Base-by-base conservation (phyloP, 2,329 filamentous ascomycete species). In the Iodosphaeria phyllophila region DNA sequence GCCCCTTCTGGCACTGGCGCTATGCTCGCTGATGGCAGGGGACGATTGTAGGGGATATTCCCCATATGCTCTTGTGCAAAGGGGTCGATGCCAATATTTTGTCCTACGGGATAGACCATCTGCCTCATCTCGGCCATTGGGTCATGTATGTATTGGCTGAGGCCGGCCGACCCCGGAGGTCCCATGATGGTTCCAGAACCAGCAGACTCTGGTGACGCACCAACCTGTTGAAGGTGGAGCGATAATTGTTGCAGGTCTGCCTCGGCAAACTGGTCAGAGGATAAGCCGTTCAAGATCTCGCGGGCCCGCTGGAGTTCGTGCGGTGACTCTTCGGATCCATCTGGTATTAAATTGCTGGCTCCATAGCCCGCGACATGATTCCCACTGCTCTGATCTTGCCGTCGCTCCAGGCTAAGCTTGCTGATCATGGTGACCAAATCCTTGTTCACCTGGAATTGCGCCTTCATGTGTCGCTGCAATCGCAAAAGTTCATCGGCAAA, bases 11-110 rank as follows among this genome's bases (percentile, higher is more conserved):
- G 43, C 31, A 52, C 47, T 27, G 60, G 50, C 12, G 51, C 47
- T 24, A 53, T 36, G 4, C 44, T 36, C 22, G 45, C 54, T 3
- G 58, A 52, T 25, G 60, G 58, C 29, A 76, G 80, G 3, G 77
- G 60, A 10, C 67, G 80, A 6, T 74, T 61, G 43, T 92, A 95
- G 1, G 84, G 82, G 28, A 93, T 91, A 44, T 92, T 92, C 52
- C 86, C 72, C 42, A 93, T 82, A 42, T 93, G 83, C 39, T 93
- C 84, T 37, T 79, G 76, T 43, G 86, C 84, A 62, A 92, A 89
- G 2, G 86, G 84, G 43, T 93, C 84, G 35, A 93, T 93, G 26
- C 84, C 84, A 35, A 91, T 79, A 1, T 75, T 89, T 35, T 83
- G 72, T 11, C 84, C 84, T 10, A 92, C 82, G 0, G 86, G 84